A percentile compares a stretch with the other conserved stretches of the same genome.
Evolutionary conservation across 2,329 filamentous ascomycete species (phyloP).

Genomic region (Rhynchosporium secalis): DNA sequence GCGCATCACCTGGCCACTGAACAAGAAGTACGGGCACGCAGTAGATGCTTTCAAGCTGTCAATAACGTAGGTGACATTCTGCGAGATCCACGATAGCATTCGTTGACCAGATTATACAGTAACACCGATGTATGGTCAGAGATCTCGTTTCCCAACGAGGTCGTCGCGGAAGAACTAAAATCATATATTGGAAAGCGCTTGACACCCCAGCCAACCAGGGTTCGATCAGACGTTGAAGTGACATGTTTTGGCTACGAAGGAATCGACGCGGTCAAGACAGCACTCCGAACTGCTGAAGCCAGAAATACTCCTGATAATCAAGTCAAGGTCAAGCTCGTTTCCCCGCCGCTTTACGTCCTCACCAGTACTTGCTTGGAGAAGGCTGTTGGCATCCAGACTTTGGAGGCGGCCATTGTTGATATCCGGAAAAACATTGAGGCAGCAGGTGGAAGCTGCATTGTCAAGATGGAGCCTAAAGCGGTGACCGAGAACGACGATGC

Average conservation of each 20-base stretch:
- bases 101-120: slow-evolving; percentile 46
- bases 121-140: slow-evolving; percentile 97
- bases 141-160: slow-evolving; percentile 81
- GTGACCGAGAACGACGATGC: slow-evolving; percentile 98
- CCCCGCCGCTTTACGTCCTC: slow-evolving; percentile 92
- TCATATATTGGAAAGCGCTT: slow-evolving; percentile 96
- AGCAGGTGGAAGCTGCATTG: slow-evolving; percentile 75
- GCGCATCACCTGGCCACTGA: slow-evolving; percentile 92
- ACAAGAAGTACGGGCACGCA: slow-evolving; percentile 95
- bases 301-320: slow-evolving; percentile 89
- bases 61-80: slow-evolving; percentile 70
- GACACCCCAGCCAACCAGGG: slow-evolving; percentile 97
- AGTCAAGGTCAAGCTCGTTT: slow-evolving; percentile 98
- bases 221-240: slow-evolving; percentile 95
- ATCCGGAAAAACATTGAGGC: slow-evolving; percentile 78
- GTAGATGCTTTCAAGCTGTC: slow-evolving; percentile 99
- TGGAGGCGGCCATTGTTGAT: slow-evolving; percentile 88
- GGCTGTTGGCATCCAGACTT: slow-evolving; percentile 74
- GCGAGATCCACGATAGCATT: slow-evolving; percentile 8
- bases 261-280: slow-evolving; percentile 95
- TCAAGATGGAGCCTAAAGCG: slow-evolving; percentile 99
- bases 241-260: slow-evolving; percentile 95
- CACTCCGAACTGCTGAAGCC: slow-evolving; percentile 86
- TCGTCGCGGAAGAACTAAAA: slow-evolving; percentile 85
- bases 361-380: slow-evolving; percentile 97